Evolutionary conservation across 495 filamentous ascomycete species (phyloP), one percentile per base, ranked within the genome.

Genomic region (Xeromyces bisporus): DNA sequence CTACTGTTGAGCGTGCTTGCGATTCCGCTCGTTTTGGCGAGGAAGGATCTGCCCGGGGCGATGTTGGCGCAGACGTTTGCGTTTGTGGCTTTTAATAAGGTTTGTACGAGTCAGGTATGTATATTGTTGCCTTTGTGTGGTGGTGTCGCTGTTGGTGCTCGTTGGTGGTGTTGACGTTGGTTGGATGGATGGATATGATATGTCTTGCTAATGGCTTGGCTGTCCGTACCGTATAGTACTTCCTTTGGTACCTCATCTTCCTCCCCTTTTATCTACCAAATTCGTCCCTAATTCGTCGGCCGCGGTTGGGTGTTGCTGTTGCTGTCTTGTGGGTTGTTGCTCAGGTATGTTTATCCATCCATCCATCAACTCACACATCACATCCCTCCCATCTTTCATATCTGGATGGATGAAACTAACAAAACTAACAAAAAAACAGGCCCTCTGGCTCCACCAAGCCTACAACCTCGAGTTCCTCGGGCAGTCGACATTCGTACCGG

Each of bases 11-110:
- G 75, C 0, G 75, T 78, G 1, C 41, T 89, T 11, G 54, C 75
- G 1, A 74, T 97, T 26, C 91, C 89, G 2, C 48, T 89, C 0
- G 63, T 68, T 2, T 52, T 89, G n/a, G 81, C 81, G 6, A 93
- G 87, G 53, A 79, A 71, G 46, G 73, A 80, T 44, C 64, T 97
- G 0, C 64, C 89, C 1, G 67, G 75, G 1, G 69, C 85, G n/a
- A 82, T 96, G 74, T 67, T 97, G n/a, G 84, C 81, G n/a, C 89
- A 97, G 56, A 96, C 91, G 0, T 93, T 94, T 49, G 80, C 89
- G 0, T 97, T 97, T 53, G 89, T 96, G 4, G 73, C 81, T 3
- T 96, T 93, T 35, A 97, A 97, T 50, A 97, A 97, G 61, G 89
- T 97, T 11, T 93, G 86, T 66, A 97, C 89, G 1, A 87, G 80